phyloP scores from a whole-genome alignment of 2,329 filamentous ascomycete genomes.

The Hortaea sp. region DNA sequence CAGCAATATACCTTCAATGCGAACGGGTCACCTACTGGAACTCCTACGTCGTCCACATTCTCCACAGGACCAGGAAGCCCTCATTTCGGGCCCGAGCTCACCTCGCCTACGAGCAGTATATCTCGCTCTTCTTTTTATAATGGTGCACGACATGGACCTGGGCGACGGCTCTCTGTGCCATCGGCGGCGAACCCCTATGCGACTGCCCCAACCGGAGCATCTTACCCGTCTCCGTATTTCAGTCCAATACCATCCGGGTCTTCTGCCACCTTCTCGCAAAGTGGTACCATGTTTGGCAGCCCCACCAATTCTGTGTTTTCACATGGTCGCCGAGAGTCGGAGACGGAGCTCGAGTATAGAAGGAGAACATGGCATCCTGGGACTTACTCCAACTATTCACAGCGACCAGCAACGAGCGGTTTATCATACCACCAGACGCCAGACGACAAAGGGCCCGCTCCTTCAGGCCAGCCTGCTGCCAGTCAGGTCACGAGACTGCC shows the following conservation, averaged over 20 bases:
- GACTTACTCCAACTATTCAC: constrained; percentile 49
- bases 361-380: constrained; percentile 87
- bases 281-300: constrained; percentile 52
- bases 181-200: constrained; percentile 67
- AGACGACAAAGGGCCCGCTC: constrained; percentile 48
- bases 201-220: constrained; percentile 38
- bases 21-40: constrained; percentile 58
- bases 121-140: constrained; percentile 67
- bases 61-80: constrained; percentile 69
- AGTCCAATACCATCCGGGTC: constrained; percentile 47
- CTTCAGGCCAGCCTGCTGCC: constrained; percentile 44
- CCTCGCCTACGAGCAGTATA: constrained; percentile 62
- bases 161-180: constrained; percentile 67
- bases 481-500: constrained; percentile 61
- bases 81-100: constrained; percentile 56
- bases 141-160: constrained; percentile 51
- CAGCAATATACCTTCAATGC: constrained; percentile 55
- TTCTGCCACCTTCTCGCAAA: constrained; percentile 44
- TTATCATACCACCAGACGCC: constrained; percentile 67
- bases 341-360: constrained; percentile 65
- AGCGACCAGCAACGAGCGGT: constrained; percentile 58
- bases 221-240: constrained; percentile 46
- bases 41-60: constrained; percentile 74
- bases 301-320: constrained; percentile 56
- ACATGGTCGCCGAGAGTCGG: constrained; percentile 57